phyloP scores from a whole-genome alignment of 805 yeast species.

The Saitoella complicata region DNA sequence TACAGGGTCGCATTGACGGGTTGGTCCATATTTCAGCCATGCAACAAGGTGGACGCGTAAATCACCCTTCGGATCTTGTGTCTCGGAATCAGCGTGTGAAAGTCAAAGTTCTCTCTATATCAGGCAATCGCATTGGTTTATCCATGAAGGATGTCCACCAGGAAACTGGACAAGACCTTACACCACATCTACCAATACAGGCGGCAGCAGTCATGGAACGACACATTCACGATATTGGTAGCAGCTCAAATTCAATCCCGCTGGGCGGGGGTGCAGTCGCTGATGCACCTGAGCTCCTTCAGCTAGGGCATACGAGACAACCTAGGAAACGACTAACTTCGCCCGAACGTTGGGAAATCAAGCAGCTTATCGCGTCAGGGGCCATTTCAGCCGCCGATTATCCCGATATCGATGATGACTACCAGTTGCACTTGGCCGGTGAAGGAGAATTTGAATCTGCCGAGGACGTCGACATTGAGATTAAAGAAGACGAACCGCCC shows the following conservation, averaged over 20 bases:
- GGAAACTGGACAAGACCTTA: slow-evolving; percentile 33
- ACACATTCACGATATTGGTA: not conserved
- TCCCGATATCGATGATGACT: slow-evolving; percentile 40
- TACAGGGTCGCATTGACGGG: slow-evolving; percentile 31
- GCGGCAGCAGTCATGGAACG: not conserved
- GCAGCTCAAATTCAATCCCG: slow-evolving; percentile 2
- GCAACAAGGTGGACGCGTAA: slow-evolving; percentile 29
- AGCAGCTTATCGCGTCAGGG: slow-evolving; percentile 70
- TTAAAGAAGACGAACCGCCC: slow-evolving; percentile 51
- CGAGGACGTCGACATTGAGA: slow-evolving; percentile 55
- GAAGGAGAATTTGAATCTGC: slow-evolving; percentile 25
- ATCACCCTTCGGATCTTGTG: slow-evolving; percentile 44
- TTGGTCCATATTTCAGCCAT: slow-evolving; percentile 67
- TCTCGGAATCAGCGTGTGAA: slow-evolving; percentile 43
- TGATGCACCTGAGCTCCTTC: not conserved
- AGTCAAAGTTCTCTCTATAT: slow-evolving; percentile 38
- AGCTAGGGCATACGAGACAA: slow-evolving; percentile 3
- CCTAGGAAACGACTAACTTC: slow-evolving; percentile 43
- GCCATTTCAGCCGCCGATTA: slow-evolving; percentile 50
- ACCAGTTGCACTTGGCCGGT: slow-evolving; percentile 19
- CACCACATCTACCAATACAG: slow-evolving; percentile 5
- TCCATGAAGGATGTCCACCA: slow-evolving; percentile 65
- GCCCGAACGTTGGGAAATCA: slow-evolving; percentile 81
- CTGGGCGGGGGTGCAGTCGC: slow-evolving; percentile 3
- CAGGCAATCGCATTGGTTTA: slow-evolving; percentile 35